phyloP scores from a whole-genome alignment of 495 filamentous ascomycete species.

The Choiromyces venosus region DNA sequence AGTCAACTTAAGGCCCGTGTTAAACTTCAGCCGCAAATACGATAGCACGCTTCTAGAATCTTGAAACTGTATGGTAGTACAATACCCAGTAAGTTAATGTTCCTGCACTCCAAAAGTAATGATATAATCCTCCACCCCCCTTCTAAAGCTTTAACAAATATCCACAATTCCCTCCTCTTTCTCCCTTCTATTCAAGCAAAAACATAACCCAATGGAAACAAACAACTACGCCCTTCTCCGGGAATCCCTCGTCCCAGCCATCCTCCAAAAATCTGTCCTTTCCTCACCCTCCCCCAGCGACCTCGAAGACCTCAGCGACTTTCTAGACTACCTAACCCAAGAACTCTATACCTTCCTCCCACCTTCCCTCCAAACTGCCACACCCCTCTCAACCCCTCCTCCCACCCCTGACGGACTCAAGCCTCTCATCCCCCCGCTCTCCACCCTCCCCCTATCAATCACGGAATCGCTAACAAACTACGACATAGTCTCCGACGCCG shows the following conservation, averaged over 20 bases:
- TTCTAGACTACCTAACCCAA: constrained; percentile 65
- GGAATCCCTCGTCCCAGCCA: constrained; percentile 57
- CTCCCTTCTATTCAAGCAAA: not conserved
- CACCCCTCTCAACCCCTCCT: constrained; percentile 48
- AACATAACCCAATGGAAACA: constrained; percentile 35
- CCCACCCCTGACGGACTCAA: constrained; percentile 50
- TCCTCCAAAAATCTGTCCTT: constrained; percentile 45
- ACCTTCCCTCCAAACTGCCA: constrained; percentile 51
- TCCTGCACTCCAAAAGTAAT: too few relatives aligned
- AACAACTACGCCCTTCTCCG: constrained; percentile 65
- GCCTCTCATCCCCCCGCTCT: constrained; percentile 40
- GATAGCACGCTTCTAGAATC: not conserved
- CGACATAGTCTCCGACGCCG: constrained; percentile 49
- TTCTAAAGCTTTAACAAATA: constrained; percentile 6
- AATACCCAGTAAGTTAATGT: not conserved
- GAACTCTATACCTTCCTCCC: constrained; percentile 65
- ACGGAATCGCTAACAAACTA: constrained; percentile 59
- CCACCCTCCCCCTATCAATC: constrained; percentile 52
- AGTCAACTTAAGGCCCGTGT: not conserved
- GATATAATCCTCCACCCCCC: not conserved
- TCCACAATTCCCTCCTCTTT: not conserved
- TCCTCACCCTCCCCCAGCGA: constrained; percentile 41
- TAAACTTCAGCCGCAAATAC: constrained; percentile 6
- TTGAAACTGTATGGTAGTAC: not conserved
- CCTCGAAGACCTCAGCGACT: constrained; percentile 67